Base-by-base conservation (phyloP, 495 filamentous ascomycete species). In the Penicillium steckii region DNA sequence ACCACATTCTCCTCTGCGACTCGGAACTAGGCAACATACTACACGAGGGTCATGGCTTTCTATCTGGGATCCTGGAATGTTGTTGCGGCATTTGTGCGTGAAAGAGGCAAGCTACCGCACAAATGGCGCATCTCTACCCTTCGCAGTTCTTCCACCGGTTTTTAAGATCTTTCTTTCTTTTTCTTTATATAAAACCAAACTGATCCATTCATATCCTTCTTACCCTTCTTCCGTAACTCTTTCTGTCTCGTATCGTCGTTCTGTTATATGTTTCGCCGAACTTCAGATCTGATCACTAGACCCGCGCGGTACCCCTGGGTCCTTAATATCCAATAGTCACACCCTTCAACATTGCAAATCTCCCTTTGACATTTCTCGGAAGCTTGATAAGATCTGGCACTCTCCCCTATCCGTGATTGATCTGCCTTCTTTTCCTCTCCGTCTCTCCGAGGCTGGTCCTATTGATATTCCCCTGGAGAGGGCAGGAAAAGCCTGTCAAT, bases 41-140 rank as follows among this genome's bases (percentile, higher is more conserved):
- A 25, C 52, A 48, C 12, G 48, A 49, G 46, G 35, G 41, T 15
- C 57, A 52, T 60, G 44, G 18, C 45, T 13, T 24, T 51, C 38
- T 40, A 49, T 42, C 12, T 15, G 7, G 8, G n/a, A 6, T 9
- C 19, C 32, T 63, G 61, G 69, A 67, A 67, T 74, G 53, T 32
- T 24, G 35, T 18, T 61, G 73, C 68, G 73, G 56, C 52, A 71
- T 71, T 76, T 76, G 67, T 74, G 73, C 73, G 70, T 66, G 22
- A 46, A 27, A n/a, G 46, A 61, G 64, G 58, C 59, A 54, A 46
- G 44, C 26, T 43, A 50, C 50, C 70, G 72, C 72, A 72, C 61
- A 75, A 75, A 73, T 62, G 27, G 27, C 72, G 64, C 72, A 71
- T 62, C 48, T 40, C 41, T 25, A 44, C 48, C 45, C 45, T 53